Percentiles rank a stretch among this genome's conserved stretches.
These are phyloP conservation scores for Cercophora newfieldiana DNA, from an alignment of 495 filamentous ascomycete genomes.

Conservation along the genomic window DNA sequence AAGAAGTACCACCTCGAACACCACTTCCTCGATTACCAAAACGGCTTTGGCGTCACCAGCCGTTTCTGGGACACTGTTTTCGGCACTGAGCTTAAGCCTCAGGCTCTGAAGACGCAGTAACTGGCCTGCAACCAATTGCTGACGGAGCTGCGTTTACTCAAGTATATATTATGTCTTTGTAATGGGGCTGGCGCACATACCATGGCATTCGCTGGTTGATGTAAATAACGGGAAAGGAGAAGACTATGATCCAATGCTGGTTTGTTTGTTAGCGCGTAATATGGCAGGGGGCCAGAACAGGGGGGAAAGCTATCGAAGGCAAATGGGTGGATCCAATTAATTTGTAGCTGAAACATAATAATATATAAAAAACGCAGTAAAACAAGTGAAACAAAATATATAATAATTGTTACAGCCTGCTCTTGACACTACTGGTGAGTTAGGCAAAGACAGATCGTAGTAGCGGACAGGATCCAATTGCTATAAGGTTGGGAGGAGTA, in stretches of 20 bases:
- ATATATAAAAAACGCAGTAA: no score
- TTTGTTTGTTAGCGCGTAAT: no score
- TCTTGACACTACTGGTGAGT: no score
- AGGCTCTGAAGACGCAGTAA: conserved; percentile 60
- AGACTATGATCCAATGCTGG: not conserved
- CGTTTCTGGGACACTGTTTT: conserved; percentile 95
- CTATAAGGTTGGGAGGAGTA: no score
- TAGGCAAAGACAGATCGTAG: no score
- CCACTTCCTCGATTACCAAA: conserved; percentile 94
- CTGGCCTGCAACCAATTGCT: not conserved
- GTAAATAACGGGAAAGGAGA: not conserved
- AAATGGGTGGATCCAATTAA: no score
- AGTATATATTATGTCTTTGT: conserved; percentile 8
- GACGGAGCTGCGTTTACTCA: not conserved
- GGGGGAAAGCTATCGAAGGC: no score
- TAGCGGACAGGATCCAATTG: no score
- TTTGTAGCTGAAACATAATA: no score
- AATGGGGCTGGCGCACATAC: not conserved
- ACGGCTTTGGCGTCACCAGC: conserved; percentile 98
- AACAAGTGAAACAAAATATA: no score
- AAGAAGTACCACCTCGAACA: conserved; percentile 98
- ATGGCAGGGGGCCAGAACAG: no score
- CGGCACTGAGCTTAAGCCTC: conserved; percentile 71
- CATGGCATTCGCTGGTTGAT: not conserved
- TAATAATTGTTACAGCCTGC: no score